These are phyloP conservation scores for Tetrastigma voinierianum DNA, from an alignment of 164 flowering plant genomes.

Conservation along the genomic window DNA sequence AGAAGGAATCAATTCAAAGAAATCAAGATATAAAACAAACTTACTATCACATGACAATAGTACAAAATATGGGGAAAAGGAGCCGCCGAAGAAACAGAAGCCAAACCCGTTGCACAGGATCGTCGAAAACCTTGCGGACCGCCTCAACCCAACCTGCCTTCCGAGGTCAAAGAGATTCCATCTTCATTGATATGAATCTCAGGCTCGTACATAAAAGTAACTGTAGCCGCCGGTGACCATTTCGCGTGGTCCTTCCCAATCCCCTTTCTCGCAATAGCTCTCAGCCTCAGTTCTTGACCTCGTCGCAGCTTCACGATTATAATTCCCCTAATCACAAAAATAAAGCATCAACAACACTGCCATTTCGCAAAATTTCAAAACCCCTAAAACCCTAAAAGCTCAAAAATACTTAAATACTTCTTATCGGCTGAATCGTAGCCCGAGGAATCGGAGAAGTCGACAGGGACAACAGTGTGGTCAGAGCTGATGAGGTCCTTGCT, in stretches of 20 bases:
- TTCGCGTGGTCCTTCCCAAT: slow-evolving; percentile 97
- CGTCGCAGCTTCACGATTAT: slow-evolving; percentile 91
- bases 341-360: neutral
- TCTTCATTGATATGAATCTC: slow-evolving; percentile 86
- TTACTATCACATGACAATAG: too few relatives aligned
- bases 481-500: slow-evolving; percentile 70
- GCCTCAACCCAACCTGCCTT: slow-evolving; percentile 70
- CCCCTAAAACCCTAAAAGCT: neutral
- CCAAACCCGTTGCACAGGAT: slow-evolving; percentile 72
- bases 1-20: too few relatives aligned
- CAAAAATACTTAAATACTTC: slow-evolving; percentile 27
- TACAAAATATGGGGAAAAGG: neutral
- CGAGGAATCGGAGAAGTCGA: slow-evolving; percentile 54
- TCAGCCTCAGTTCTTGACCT: slow-evolving; percentile 85
- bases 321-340: slow-evolving; percentile 59
- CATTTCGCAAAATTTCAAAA: neutral
- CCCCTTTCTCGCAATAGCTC: slow-evolving; percentile 97
- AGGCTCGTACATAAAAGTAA: slow-evolving; percentile 96
- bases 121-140: slow-evolving; percentile 94
- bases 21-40: too few relatives aligned
- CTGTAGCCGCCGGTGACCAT: slow-evolving; percentile 99
- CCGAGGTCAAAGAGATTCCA: slow-evolving; percentile 78
- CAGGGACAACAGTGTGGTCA: slow-evolving; percentile 73
- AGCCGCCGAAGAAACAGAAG: neutral
- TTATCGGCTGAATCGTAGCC: slow-evolving; percentile 49